Percentiles rank a stretch among this genome's conserved stretches.
Evolutionary conservation across 768 basidiomycete genomes (phyloP).

Genomic region (Russula griseocarnosa): DNA sequence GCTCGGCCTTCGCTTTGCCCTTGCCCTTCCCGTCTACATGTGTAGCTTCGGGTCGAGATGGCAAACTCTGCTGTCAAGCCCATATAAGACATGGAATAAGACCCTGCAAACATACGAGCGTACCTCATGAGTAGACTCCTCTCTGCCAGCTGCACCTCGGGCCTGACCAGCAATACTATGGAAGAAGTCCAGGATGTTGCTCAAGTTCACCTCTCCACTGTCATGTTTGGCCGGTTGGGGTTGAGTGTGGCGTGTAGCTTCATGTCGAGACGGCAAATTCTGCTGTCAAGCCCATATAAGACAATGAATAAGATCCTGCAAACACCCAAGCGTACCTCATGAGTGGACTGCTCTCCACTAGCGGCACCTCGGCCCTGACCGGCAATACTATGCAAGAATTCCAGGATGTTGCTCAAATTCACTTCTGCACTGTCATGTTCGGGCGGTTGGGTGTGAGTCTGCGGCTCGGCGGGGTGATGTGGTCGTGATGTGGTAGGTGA

Average conservation of each 20-base stretch:
- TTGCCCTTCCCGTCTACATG: conserved; percentile 3
- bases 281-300: too few species aligned
- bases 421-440: too few species aligned
- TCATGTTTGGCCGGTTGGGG: not conserved
- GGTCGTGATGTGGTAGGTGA: not conserved
- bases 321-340: too few species aligned
- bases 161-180: not conserved
- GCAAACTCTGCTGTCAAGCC: not conserved
- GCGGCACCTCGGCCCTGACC: too few species aligned
- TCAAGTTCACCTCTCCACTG: not conserved
- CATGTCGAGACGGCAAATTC: too few species aligned
- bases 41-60: not conserved
- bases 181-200: conserved; percentile 6
- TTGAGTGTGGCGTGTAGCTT: not conserved
- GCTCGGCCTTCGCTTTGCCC: conserved; percentile 4
- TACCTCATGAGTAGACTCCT: conserved; percentile 1
- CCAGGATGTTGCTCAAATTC: too few species aligned
- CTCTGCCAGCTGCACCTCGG: not conserved
- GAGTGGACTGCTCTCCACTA: too few species aligned
- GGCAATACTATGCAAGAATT: too few species aligned
- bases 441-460: too few species aligned
- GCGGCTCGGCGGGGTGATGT: not conserved
- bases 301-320: too few species aligned
- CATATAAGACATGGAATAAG: not conserved
- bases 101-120: not conserved